Evolutionary conservation across 306 rosid genomes (phyloP), one percentile per base, ranked within the genome.

Genomic region (Trifolium fragiferum): DNA sequence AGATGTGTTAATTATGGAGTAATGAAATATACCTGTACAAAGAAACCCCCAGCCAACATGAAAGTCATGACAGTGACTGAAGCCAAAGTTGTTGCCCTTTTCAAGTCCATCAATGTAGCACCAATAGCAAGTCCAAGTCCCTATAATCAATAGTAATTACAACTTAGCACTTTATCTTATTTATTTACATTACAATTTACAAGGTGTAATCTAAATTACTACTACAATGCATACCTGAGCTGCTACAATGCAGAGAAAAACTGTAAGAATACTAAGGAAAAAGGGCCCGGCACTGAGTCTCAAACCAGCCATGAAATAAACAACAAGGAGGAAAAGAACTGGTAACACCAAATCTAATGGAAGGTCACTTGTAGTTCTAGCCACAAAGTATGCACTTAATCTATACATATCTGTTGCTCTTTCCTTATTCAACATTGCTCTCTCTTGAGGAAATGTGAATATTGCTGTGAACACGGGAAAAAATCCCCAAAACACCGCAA

Each of bases 1-100:
- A 12, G 27, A 25, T 2, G 30, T 6, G 14, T 19, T 11, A 13
- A 19, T 10, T 10, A 25, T 12, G n/a, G n/a, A n/a, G n/a, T n/a
- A 66, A 61, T 8, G 18, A 68, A 71, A 49, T 78, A 77, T 83
- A 89, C 98, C 84, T 94, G 81, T 5, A 91, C 96, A 53, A 94
- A 91, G 87, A 94, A 94, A 10, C 98, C 98, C 46, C 98, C 98
- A 4, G 98, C 95, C 49, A 94, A 80, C 98, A 94, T 94, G 89
- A 94, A 94, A 84, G 98, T 87, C 98, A 94, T 94, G 53, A 94
- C 97, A 76, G 92, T 90, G 44, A 94, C 98, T 13, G 98, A 94
- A 63, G 96, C 97, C 71, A 94, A 84, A 59, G 98, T 94, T 30
- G 98, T 94, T 40, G 98, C 99, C 69, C 69, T 84, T 83, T 94